Evolutionary conservation across 192 early-diverging fungal genomes (phyloP), one percentile per base, ranked within the genome.

Genomic region (Coemansia sp.): DNA sequence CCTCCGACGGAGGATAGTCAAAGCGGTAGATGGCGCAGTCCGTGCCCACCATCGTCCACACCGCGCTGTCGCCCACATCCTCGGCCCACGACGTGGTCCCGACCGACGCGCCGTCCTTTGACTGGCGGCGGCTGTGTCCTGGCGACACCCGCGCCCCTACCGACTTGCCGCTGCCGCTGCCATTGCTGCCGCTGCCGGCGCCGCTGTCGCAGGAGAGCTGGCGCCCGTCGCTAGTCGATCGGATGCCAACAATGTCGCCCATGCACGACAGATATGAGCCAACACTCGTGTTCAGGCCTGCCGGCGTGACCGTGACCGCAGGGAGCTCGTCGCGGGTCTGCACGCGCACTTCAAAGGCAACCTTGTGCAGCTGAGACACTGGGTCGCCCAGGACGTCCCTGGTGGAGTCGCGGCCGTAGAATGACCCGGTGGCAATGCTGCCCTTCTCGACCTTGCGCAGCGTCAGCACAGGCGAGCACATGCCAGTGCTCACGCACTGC

Each of bases 11-110:
- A 7, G 68, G 68, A 38, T 64, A 64, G 44, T 67, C 70, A 36
- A 65, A 70, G 33, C 62, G 53, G 48, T 62, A 67, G 40, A 60
- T 55, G n/a, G 72, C 51, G 35, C 57, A 75, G 41, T 67, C 87
- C 0, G 88, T 89, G 23, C 91, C 87, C 7, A 95, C 89, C 59
- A 95, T 85, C 6, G 92, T 95, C 92, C 92, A 95, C 13, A 95
- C 85, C 2, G 90, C 87, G 14, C 77, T 76, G 73, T 95, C 91
- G n/a, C 82, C 84, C 3, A 90, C 86, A 64, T 89, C 86, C 44
- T 91, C 89, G 16, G 76, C 75, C 82, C 83, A 85, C 34, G 80
- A 66, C 8, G 84, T 58, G 28, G 58, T 77, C 7, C 75, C 61
- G 9, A 29, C 67, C n/a, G 65, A 64, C 8, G 55, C 47, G 6